Evolutionary conservation across 2,329 filamentous ascomycete genomes (phyloP), one percentile per base, ranked within the genome.

Genomic region (Arthrobotrys megalospora): DNA sequence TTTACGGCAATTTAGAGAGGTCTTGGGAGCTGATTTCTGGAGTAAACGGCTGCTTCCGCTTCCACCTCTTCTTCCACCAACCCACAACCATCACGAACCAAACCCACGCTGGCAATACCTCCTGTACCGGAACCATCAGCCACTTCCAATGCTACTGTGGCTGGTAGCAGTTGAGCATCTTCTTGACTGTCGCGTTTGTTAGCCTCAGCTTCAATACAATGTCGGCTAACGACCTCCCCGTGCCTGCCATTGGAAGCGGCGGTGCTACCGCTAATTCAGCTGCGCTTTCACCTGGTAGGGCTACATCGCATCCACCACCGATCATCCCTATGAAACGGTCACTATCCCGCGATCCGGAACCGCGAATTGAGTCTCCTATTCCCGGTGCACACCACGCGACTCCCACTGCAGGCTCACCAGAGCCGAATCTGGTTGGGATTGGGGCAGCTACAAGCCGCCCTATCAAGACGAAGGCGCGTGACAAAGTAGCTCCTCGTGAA

Each of bases 311-410:
- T 28, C 75, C 75, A n/a, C 75, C 75, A 14, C 75, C 75, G 12
- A 65, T 79, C 16, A 75, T 79, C 24, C 76, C 76, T 6, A 73
- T 79, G 76, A 79, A 79, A 38, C 45, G 76, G 7, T 75, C 76
- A 28, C 69, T 79, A 8, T 79, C 76, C 11, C 69, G 70, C 21
- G 76, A 79, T 32, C 67, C 75, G 3, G 75, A 78, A 38, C 75
- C 75, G 6, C 60, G 75, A 32, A 72, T 78, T 14, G 67, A 72
- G 28, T 78, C 75, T 55, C 75, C 75, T 14, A 63, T 52, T 43
- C 75, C 75, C 19, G 75, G 75, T 21, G 75, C 67, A 8, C 75
- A 78, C 45, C 75, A 78, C 36, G 67, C 75, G 21, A 78, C 75
- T 34, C 75, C 75, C 7, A 48, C 68, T 32, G 67, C 67, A 11